Base-by-base conservation (phyloP, 495 filamentous ascomycete species). In the Aspergillus conjunctus region DNA sequence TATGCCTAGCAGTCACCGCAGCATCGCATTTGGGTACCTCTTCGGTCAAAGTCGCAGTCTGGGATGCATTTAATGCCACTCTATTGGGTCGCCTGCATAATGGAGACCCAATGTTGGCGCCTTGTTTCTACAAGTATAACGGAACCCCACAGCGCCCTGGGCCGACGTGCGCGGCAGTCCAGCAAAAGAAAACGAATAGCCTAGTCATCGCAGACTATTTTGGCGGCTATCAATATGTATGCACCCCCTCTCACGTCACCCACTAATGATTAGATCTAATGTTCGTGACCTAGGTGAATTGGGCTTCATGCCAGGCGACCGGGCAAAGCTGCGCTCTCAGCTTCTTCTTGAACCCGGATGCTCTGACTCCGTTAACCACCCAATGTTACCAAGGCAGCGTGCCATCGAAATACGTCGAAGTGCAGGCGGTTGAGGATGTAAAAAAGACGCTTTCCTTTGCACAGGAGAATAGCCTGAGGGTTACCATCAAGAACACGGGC, bases 401-500 rank as follows among this genome's bases (percentile, higher is more conserved):
- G n/a, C 61, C 66, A 33, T 58, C 56, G 0, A 60, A 62, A 53
- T 69, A 61, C 30, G 51, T 69, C 15, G 58, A 66, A 34, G 61
- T 64, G 1, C 54, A 58, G 7, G 31, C 43, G 11, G 60, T 58
- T 1, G 56, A 44, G 15, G 66, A 69, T 54, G 55, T 64, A 14
- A 54, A 62, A 14, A 46, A 51, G 44, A 62, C 66, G 10, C 44
- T 69, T 41, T 30, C 12, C 20, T 55, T 66, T 57, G 67, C 60
- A 46, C 45, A 4, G 65, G 60, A 9, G 8, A 53, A 59, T n/a
- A 46, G 53, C 22, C 50, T 56, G 12, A 48, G 34, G 8, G 43
- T 73, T 18, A 60, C 63, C 7, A 77, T 88, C 55, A 86, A 84
- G 33, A 87, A 87, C 66, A 87, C 82, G 1, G 86, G 86, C 7